A percentile compares a stretch with the other conserved stretches of the same genome.
These are phyloP conservation scores for Auxenochlorella pyrenoidosa DNA, from an alignment of 139 green algal species.

Conservation along the genomic window DNA sequence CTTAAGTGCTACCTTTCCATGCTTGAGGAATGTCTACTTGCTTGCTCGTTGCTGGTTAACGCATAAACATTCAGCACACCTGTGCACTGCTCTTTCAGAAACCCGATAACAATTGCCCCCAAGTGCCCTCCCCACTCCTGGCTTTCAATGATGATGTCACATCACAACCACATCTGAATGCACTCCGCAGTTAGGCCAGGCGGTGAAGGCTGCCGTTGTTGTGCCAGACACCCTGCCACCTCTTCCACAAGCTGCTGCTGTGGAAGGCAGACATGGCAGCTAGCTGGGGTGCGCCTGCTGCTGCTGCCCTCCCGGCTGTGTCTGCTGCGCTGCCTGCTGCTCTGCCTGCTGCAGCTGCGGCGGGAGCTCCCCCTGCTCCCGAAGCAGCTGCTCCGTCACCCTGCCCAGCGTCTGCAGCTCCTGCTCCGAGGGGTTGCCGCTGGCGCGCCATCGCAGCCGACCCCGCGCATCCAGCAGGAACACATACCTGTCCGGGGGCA, in stretches of 20 bases:
- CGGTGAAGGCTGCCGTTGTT: too few relatives aligned
- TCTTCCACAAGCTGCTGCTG: too few relatives aligned
- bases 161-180: too few relatives aligned
- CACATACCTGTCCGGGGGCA: constrained; percentile 27
- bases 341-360: not conserved
- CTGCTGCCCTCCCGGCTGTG: not conserved
- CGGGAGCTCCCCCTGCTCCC: not conserved
- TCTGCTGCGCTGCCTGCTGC: not conserved
- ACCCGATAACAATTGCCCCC: too few relatives aligned
- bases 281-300: not conserved
- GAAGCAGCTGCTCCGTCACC: constrained; percentile 27
- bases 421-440: constrained; percentile 22
- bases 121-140: too few relatives aligned
- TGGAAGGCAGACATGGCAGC: too few relatives aligned
- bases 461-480: constrained; percentile 40
- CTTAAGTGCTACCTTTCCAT: not conserved
- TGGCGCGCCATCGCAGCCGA: constrained; percentile 40
- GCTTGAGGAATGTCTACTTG: not conserved
- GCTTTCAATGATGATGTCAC: too few relatives aligned
- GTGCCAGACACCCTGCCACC: too few relatives aligned
- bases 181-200: too few relatives aligned
- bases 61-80: too few relatives aligned
- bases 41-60: too few relatives aligned
- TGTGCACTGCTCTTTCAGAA: too few relatives aligned
- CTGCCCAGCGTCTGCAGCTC: constrained; percentile 35